Base-by-base conservation (phyloP, 2,329 filamentous ascomycete species). In the Fusarium tricinctum region DNA sequence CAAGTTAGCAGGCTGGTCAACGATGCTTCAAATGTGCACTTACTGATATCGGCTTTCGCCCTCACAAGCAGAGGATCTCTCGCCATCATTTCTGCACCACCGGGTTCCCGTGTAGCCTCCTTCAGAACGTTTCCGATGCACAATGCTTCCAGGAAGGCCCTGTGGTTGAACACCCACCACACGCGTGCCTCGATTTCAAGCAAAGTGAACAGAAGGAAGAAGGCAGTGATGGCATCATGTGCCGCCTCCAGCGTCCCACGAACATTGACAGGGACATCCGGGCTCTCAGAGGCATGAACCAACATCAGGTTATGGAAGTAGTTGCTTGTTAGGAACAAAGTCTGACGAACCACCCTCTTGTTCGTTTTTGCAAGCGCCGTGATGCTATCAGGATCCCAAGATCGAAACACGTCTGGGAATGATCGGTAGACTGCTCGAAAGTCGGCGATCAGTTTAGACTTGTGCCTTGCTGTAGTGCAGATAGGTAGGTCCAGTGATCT, bases 91-190 rank as follows among this genome's bases (percentile, higher is more conserved):
- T 87, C 86, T 35, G 77, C 78, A 3, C 81, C 83, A 1, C 79
- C 79, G 12, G 81, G 79, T 63, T 86, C 83, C 39, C 79, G 81
- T 5, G 78, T 74, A 20, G 83, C 81, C 74, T 89, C 86, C 40
- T 83, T 80, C 58, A 91, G 76, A 23, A 89, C 84, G 64, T 85
- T 85, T 22, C 87, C 87, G 47, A 91, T 92, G 78, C 88, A 92
- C 74, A 90, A 77, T 32, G 90, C 90, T 81, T 94, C 92, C 52
- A 94, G 83, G 74, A 94, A 94, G 0, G 92, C 92, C 2, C 92
- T 83, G 75, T 94, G 92, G 76, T 93, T 92, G 70, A 94, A 93
- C 1, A 93, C 91, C 92, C 92, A 95, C 92, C 92, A 94, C 1
- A 94, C 91, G 15, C 89, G 85, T 2, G 91, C 91, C 80, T 95